These are phyloP conservation scores for Marasmius tenuissimus DNA, from an alignment of 1,284 basidiomycete species.

Conservation along the genomic window DNA sequence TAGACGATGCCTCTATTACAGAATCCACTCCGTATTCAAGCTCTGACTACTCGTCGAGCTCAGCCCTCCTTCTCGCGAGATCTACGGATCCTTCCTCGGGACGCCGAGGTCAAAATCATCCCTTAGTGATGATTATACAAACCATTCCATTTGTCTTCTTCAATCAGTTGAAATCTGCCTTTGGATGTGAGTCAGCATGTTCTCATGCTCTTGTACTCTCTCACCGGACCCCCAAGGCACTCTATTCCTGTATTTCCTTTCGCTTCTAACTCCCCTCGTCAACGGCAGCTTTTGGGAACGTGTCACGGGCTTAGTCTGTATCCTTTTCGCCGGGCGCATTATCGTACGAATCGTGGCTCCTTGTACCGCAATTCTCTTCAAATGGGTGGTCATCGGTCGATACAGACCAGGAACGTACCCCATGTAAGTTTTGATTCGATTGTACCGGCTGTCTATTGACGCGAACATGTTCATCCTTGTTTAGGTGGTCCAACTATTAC, in stretches of 20 bases:
- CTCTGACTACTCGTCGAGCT: not conserved
- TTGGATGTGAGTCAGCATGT: conserved; percentile 32
- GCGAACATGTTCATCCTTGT: too few relatives aligned
- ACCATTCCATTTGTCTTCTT: conserved; percentile 41
- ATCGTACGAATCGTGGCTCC: conserved; percentile 33
- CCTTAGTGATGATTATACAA: conserved; percentile 39
- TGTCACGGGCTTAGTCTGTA: conserved; percentile 29
- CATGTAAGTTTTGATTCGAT: conserved; percentile 25
- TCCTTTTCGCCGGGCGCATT: conserved; percentile 34
- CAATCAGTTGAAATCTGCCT: conserved; percentile 41
- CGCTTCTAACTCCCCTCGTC: conserved; percentile 27
- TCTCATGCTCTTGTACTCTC: not conserved
- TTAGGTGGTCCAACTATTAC: conserved; percentile 39
- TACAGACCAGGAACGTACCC: conserved; percentile 41
- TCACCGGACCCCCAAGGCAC: conserved; percentile 22
- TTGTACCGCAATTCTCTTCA: conserved; percentile 37
- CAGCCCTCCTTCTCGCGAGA: not conserved
- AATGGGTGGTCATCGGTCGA: conserved; percentile 44
- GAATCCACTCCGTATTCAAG: too few relatives aligned
- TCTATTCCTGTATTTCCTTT: conserved; percentile 30
- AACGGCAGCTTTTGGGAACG: conserved; percentile 33
- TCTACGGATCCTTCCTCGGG: not conserved
- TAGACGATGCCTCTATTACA: too few relatives aligned
- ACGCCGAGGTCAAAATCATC: conserved; percentile 35
- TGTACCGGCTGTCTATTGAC: not conserved